These are phyloP conservation scores for Aspergillus oerlinghausenensis DNA, from an alignment of 2,329 filamentous ascomycete species.

Conservation along the genomic window DNA sequence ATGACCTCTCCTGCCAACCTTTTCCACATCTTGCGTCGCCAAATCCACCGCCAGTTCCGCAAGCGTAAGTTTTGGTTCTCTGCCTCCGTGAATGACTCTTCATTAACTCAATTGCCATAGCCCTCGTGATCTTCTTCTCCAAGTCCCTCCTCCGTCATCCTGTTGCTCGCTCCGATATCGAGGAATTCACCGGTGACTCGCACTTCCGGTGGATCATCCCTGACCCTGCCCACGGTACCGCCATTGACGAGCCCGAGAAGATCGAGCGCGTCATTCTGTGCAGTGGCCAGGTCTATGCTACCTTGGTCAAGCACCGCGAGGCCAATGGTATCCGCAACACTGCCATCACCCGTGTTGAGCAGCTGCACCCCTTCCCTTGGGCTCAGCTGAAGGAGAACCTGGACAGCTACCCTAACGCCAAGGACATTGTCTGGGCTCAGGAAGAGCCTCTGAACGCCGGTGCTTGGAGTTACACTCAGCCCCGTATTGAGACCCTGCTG, in stretches of 20 bases:
- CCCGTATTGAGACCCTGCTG: constrained; percentile 90
- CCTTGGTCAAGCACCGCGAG: constrained; percentile 84
- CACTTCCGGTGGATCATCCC: constrained; percentile 97
- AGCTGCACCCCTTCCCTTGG: constrained; percentile 99
- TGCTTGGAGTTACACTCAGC: constrained; percentile 95
- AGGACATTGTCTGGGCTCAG: constrained; percentile 95
- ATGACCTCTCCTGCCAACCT: constrained; percentile 94
- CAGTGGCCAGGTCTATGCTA: constrained; percentile 88
- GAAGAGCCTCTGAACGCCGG: constrained; percentile 97
- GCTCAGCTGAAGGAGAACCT: constrained; percentile 94
- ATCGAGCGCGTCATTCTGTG: constrained; percentile 94
- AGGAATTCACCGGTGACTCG: constrained; percentile 85
- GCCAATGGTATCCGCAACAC: constrained; percentile 83
- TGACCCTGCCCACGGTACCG: constrained; percentile 74
- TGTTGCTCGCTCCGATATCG: constrained; percentile 79
- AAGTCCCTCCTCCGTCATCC: constrained; percentile 95
- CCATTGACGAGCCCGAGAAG: constrained; percentile 73
- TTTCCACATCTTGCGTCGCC: constrained; percentile 93
- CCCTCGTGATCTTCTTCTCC: constrained; percentile 96
- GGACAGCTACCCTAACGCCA: constrained; percentile 93
- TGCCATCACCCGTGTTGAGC: constrained; percentile 92
- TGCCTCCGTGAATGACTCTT: background rate
- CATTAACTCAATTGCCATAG: constrained; percentile 42
- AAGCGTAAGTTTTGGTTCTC: constrained; percentile 67
- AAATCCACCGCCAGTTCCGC: constrained; percentile 99